Conservation (phyloP, 192 early-diverging fungal genomes). For the Backusella westeae region DNA sequence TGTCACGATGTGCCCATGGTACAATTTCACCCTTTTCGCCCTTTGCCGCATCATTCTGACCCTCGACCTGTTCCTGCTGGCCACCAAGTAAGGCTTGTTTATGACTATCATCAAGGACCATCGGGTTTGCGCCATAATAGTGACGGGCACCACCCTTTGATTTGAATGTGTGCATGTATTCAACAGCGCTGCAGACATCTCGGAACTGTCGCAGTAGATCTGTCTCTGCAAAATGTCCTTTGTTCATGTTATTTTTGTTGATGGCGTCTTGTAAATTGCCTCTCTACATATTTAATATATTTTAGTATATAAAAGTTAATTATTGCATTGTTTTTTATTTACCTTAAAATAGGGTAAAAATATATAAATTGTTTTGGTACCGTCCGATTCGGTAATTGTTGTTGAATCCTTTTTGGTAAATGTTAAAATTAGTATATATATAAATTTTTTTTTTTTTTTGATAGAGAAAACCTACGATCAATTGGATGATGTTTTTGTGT, state of each 20-base stretch:
- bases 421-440: neutral
- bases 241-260: slow-evolving; percentile 43
- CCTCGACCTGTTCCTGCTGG: slow-evolving; percentile 4
- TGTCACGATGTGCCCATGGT: slow-evolving; percentile 68
- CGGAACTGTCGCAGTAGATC: slow-evolving; percentile 56
- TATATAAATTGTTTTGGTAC: slow-evolving; percentile 59
- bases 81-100: slow-evolving; percentile 32
- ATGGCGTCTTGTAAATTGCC: slow-evolving; percentile 64
- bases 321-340: neutral
- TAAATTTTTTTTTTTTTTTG: neutral
- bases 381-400: slow-evolving; percentile 48
- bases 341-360: slow-evolving; percentile 68
- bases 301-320: neutral
- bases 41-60: neutral
- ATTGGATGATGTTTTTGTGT: slow-evolving; percentile 63
- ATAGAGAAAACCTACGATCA: slow-evolving; percentile 42
- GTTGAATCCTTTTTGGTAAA: slow-evolving; percentile 50
- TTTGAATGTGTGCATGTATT: slow-evolving; percentile 59
- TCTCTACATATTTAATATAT: slow-evolving; percentile 18
- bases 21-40: slow-evolving; percentile 32
- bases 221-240: slow-evolving; percentile 49
- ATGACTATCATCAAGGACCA: slow-evolving; percentile 45
- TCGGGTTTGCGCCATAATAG: slow-evolving; percentile 58
- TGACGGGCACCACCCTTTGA: slow-evolving; percentile 47
- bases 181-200: slow-evolving; percentile 56